Evolutionary conservation across 2,329 filamentous ascomycete species (phyloP).

Genomic region (Paramyrothecium roridum): DNA sequence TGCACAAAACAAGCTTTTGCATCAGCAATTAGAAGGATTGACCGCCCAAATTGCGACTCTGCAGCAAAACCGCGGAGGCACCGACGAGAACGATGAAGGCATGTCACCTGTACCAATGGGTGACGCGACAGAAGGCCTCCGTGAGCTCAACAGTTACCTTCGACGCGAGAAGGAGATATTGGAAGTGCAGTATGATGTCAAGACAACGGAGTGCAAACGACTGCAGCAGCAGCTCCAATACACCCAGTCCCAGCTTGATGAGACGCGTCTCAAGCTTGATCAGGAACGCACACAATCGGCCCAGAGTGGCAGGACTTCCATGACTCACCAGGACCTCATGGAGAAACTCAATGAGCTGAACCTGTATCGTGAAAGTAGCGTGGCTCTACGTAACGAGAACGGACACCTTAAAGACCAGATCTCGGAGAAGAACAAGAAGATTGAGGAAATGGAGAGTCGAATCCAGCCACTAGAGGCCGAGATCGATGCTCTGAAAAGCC

Average conservation of each 20-base stretch:
- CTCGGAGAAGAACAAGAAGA: slow-evolving; percentile 67
- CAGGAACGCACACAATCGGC: slow-evolving; percentile 78
- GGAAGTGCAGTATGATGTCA: slow-evolving; percentile 92
- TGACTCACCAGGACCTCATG: slow-evolving; percentile 86
- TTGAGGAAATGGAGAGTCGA: slow-evolving; percentile 70
- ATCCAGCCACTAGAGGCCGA: slow-evolving; percentile 80
- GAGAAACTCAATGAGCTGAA: slow-evolving; percentile 95
- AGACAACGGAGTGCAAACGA: slow-evolving; percentile 82
- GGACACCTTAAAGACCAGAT: slow-evolving; percentile 75
- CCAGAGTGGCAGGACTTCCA: slow-evolving; percentile 68
- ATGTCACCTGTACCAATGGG: slow-evolving; percentile 49
- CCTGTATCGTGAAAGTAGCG: slow-evolving; percentile 90
- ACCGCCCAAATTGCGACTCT: slow-evolving; percentile 74
- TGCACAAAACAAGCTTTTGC: slow-evolving; percentile 85
- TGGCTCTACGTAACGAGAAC: slow-evolving; percentile 83
- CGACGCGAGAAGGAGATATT: slow-evolving; percentile 96
- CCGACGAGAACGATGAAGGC: slow-evolving; percentile 50
- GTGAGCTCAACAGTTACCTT: slow-evolving; percentile 88
- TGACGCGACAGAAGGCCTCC: slow-evolving; percentile 69
- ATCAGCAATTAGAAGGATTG: slow-evolving; percentile 83
- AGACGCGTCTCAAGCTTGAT: slow-evolving; percentile 82
- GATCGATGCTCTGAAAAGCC: slow-evolving; percentile 78
- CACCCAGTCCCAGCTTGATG: slow-evolving; percentile 82
- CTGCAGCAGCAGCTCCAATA: slow-evolving; percentile 89
- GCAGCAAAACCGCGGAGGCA: slow-evolving; percentile 67